Base-by-base conservation (phyloP, 768 basidiomycete species). In the Fibroporia radiculosa region DNA sequence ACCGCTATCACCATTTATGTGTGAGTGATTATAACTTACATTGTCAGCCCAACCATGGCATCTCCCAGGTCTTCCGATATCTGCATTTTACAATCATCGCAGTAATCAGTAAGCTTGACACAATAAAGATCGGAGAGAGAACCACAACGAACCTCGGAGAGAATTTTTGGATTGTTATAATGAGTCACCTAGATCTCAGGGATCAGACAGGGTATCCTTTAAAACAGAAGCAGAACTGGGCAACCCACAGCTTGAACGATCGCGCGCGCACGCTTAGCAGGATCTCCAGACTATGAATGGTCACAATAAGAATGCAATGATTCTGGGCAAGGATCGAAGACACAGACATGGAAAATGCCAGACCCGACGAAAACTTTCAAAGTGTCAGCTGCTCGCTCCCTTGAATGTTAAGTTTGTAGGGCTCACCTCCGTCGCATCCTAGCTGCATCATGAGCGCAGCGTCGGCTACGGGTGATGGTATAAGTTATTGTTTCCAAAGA, bases 401-500 rank as follows among this genome's bases (percentile, higher is more conserved):
- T 23, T 25, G 31, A 42, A 47, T 40, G 33, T 13, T 26, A 33
- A 42, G 23, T 7, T 39, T 18, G 42, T 42, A 48, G 43, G 7
- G 63, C 81, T 50, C 58, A 93, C 93, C 86, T 71, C 93, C 92
- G 59, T 95, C 95, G 63, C 91, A 92, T 27, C 95, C 92, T 27
- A 98, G 77, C 60, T 95, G 92, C 93, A 98, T 98, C 95, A 97
- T 96, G 51, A 97, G 65, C 3, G 96, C 96, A 13, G 95, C 95
- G 64, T 99, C 95, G 53, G 89, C 92, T 80, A 42, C n/a, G n/a
- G n/a, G n/a, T n/a, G n/a, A 52, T 11, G 34, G 14, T 27, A 29
- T 36, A 24, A 48, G 26, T 10, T 12, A 42, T 37, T 12, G 22
- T 20, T 27, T 22, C 25, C n/a, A 25, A 1, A 20, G 16, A 2